Percentiles rank a stretch among this genome's conserved stretches.
Evolutionary conservation across 2,329 filamentous ascomycete species (phyloP).

Genomic region (Sarocladiaceae sp.): DNA sequence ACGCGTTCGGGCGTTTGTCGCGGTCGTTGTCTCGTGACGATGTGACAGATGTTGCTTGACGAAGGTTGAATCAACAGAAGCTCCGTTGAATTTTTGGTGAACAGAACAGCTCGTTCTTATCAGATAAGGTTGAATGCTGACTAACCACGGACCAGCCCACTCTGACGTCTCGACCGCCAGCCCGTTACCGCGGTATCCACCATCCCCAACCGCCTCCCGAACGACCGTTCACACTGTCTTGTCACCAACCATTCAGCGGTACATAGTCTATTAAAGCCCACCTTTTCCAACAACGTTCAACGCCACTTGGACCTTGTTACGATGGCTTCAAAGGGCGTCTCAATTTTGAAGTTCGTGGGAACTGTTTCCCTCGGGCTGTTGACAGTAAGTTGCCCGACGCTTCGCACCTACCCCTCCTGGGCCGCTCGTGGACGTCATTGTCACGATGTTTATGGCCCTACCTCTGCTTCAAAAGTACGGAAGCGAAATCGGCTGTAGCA

Average conservation of each 20-base stretch:
- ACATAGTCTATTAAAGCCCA: neutral
- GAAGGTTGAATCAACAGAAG: conserved; percentile 1
- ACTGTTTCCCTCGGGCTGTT: conserved; percentile 83
- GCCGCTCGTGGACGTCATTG: conserved; percentile 2
- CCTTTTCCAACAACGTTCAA: neutral
- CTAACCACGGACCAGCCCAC: neutral
- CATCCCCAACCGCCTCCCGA: conserved; percentile 7
- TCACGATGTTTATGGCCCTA: neutral
- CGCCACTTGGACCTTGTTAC: conserved; percentile 7
- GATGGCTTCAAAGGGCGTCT: conserved; percentile 68
- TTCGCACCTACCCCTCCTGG: conserved; percentile 8
- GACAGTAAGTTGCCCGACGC: conserved; percentile 58
- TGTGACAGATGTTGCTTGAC: neutral
- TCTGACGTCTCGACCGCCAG: conserved; percentile 1
- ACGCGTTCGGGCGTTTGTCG: neutral
- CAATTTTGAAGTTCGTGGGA: conserved; percentile 86
- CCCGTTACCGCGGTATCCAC: neutral
- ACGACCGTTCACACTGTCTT: neutral
- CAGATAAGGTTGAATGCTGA: neutral
- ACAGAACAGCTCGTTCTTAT: neutral
- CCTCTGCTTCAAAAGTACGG: no score
- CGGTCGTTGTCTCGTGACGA: no score
- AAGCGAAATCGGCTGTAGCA: no score
- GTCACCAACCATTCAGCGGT: neutral
- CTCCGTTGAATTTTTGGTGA: conserved; percentile 8